Percentiles rank a stretch among this genome's conserved stretches.
These are phyloP conservation scores for Penicillium dipodomyicola DNA, from an alignment of 495 filamentous ascomycete genomes.

Conservation along the genomic window DNA sequence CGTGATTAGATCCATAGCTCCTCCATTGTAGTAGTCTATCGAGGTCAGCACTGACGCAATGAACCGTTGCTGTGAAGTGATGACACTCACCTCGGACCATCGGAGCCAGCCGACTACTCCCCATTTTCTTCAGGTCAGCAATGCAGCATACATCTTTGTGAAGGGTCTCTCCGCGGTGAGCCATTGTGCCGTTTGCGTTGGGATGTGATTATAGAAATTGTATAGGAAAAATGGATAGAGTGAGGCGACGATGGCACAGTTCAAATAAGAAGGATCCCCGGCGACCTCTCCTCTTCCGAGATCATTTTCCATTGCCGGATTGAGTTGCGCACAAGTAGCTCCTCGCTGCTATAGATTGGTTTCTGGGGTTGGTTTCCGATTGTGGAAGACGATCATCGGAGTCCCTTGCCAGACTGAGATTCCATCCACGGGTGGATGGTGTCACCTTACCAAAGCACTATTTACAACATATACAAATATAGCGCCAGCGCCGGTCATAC, in stretches of 20 bases:
- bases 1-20: conserved; percentile 42
- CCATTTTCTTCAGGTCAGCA: conserved; percentile 32
- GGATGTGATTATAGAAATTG: background rate
- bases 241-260: background rate
- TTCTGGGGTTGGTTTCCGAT: conserved; percentile 15
- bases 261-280: conserved; percentile 17
- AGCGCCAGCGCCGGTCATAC: background rate
- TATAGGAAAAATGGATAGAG: background rate
- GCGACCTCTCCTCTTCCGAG: background rate
- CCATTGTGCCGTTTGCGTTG: conserved; percentile 18
- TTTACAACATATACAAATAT: background rate
- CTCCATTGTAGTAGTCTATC: conserved; percentile 51
- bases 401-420: conserved; percentile 13
- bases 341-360: conserved; percentile 10
- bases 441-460: background rate
- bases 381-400: conserved; percentile 8
- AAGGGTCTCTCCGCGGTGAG: conserved; percentile 32
- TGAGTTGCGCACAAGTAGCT: conserved; percentile 4
- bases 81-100: conserved; percentile 31
- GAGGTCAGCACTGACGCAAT: conserved; percentile 4
- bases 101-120: conserved; percentile 24
- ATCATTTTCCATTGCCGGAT: background rate
- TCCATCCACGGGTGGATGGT: background rate
- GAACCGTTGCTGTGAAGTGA: background rate
- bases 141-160: conserved; percentile 38